phyloP scores from a whole-genome alignment of 169 alveolate species.

The Pseudocohnilembus persalinus region DNA sequence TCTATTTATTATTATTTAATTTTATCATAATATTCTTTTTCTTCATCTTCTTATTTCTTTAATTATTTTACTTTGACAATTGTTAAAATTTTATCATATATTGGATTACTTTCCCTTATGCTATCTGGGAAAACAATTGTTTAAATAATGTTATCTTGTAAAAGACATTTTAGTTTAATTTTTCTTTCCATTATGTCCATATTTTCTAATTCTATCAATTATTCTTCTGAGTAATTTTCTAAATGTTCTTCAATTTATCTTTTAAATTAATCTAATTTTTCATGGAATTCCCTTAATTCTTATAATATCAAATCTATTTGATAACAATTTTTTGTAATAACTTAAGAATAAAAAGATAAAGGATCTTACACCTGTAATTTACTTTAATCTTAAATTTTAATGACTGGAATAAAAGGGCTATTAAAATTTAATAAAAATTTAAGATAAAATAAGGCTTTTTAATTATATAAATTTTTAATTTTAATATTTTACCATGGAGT shows the following conservation, averaged over 20 bases:
- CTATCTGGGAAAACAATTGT: not conserved
- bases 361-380: conserved; percentile 14
- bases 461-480: not conserved
- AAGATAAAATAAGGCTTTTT: no score
- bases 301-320: conserved; percentile 9
- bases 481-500: not conserved
- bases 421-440: no score
- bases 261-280: not conserved
- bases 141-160: not conserved
- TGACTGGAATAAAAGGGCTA: conserved; percentile 21
- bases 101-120: not conserved
- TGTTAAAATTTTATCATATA: no score
- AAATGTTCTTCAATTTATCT: conserved; percentile 8
- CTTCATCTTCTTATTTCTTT: no score
- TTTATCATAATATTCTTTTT: no score
- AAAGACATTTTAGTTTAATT: not conserved
- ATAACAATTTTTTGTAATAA: conserved; percentile 9
- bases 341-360: not conserved
- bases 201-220: conserved; percentile 4
- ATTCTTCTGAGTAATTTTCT: conserved; percentile 6
- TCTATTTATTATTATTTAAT: no score
- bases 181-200: not conserved
- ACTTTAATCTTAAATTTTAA: not conserved
- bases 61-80: no score
- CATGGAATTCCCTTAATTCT: not conserved